Evolutionary conservation across 345 rosid genomes (phyloP).

Genomic region (Heritiera littoralis): DNA sequence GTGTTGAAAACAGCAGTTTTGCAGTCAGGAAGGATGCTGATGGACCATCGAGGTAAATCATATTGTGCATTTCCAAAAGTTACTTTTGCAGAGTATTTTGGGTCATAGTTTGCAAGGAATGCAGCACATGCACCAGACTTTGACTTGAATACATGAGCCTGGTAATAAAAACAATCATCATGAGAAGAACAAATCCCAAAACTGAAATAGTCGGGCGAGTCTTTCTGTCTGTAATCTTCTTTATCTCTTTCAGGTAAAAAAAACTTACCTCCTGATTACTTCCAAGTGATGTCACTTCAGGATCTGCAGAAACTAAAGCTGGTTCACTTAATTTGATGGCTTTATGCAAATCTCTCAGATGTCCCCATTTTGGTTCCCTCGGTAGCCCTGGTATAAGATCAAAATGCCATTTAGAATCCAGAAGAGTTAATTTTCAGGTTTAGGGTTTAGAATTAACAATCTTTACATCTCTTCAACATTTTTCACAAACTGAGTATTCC

Average conservation of each 20-base stretch:
- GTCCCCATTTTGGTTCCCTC: constrained; percentile 91
- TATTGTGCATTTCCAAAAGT: constrained; percentile 48
- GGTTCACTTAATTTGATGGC: constrained; percentile 85
- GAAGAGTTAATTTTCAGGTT: background rate
- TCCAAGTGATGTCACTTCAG: constrained; percentile 63
- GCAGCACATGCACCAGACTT: constrained; percentile 62
- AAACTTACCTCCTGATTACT: constrained; percentile 63
- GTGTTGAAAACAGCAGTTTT: constrained; percentile 70
- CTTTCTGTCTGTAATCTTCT: background rate
- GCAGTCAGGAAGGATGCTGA: constrained; percentile 84
- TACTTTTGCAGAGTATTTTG: constrained; percentile 44
- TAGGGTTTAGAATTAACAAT: background rate
- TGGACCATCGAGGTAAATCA: constrained; percentile 74
- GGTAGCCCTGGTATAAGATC: constrained; percentile 43
- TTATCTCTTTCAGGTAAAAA: background rate
- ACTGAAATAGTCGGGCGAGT: background rate
- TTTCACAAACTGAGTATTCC: background rate
- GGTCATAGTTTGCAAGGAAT: constrained; percentile 70
- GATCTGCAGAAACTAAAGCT: constrained; percentile 69
- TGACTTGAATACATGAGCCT: constrained; percentile 67
- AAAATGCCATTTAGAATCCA: background rate
- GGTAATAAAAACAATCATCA: constrained; percentile 7
- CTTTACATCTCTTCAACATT: background rate
- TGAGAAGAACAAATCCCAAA: background rate
- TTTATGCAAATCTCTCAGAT: constrained; percentile 81